Evolutionary conservation across 177 flowering plant genomes (phyloP), one percentile per base, ranked within the genome.

Genomic region (Telopea speciosissima): DNA sequence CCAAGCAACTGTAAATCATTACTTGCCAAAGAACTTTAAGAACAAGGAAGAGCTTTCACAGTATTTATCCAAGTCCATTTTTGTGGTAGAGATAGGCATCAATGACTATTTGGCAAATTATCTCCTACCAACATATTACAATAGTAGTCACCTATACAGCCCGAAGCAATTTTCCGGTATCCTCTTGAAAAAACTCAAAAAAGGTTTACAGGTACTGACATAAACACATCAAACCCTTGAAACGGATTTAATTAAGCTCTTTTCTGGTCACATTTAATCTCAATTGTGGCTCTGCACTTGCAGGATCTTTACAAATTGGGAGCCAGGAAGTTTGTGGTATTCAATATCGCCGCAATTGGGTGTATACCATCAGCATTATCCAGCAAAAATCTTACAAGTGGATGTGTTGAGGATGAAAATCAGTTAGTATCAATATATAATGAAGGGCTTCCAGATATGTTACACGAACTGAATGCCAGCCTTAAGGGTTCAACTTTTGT

Each of bases 311-410:
- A 80, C 33, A 69, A 45, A 0, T 22, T 80, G n/a, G 85, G 85
- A 73, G 86, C 81, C 10, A 76, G 81, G 66, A 85, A 81, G 78
- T 17, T 79, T 1, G 49, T 80, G 9, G 24, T 85, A 28, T 79
- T 83, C 21, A 82, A 73, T 11, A 22, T 80, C 11, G 83, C 85
- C 0, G 74, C 86, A 0, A 45, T 81, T 13, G 31, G 31, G 31
- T 28, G 31, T 28, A 28, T 28, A 28, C 31, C 31, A 28, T 28
- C 31, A 28, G 3, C 1, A 28, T 28, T 28, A 28, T 28, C 1
- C 31, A 28, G 31, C 31, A 28, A 21, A 0, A 65, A 65, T 23
- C 52, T 63, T 16, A 65, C 22, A 16, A 59, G 54, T 23, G 31
- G 62, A 52, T 81, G 84, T 24, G 69, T 36, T 0, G 80, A 81